A percentile compares a stretch with the other conserved stretches of the same genome.
These are phyloP conservation scores for Yamadazyma sp. DNA, from an alignment of 1,139 yeast species.

Conservation along the genomic window DNA sequence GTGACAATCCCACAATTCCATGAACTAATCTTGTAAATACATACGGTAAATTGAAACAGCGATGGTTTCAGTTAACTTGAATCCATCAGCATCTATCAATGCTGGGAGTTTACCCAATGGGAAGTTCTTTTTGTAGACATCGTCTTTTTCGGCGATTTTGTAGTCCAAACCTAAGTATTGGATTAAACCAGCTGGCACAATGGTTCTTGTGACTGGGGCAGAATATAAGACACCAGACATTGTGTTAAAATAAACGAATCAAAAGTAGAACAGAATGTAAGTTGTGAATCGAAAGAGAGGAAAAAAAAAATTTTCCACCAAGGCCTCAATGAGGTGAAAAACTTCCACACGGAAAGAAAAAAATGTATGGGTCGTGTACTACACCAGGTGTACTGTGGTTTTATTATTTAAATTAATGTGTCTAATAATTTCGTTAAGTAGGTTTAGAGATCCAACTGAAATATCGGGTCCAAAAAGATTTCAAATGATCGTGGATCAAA, in stretches of 20 bases:
- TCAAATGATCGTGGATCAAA: constrained; percentile 21
- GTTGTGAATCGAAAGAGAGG: too few species aligned
- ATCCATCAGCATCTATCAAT: constrained; percentile 77
- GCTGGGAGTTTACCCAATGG: constrained; percentile 79
- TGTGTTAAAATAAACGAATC: not conserved
- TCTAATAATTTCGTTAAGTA: too few species aligned
- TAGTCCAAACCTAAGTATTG: constrained; percentile 73
- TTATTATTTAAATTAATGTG: not conserved
- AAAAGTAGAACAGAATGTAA: too few species aligned
- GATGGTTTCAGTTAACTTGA: constrained; percentile 72
- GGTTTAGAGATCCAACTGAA: constrained; percentile 17
- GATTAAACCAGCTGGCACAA: constrained; percentile 50
- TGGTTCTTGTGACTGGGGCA: constrained; percentile 47
- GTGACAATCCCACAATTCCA: not conserved
- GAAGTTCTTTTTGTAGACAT: constrained; percentile 52
- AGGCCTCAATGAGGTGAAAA: not conserved
- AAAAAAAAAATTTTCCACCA: constrained; percentile 3
- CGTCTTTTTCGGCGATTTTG: constrained; percentile 50
- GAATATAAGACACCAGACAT: constrained; percentile 75
- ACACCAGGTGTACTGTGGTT: not conserved
- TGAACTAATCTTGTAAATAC: constrained; percentile 14
- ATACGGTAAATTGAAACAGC: constrained; percentile 61
- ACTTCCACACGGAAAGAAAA: not conserved
- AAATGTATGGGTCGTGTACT: not conserved
- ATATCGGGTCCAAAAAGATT: constrained; percentile 15